Conservation (phyloP, 2,329 filamentous ascomycete species). For the Xylogone sp. region DNA sequence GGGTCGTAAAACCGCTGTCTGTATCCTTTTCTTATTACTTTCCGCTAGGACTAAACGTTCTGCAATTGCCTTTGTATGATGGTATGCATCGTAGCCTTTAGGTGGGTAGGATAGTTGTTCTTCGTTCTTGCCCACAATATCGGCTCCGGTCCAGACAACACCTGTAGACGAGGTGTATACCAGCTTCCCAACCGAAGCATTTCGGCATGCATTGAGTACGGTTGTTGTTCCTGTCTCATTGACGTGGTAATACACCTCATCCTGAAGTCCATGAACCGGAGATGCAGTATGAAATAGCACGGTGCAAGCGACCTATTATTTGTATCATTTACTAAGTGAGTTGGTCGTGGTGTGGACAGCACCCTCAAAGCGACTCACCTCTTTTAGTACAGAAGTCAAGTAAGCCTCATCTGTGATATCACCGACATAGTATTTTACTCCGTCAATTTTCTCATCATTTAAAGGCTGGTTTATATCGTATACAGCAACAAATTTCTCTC, state of each 20-base stretch:
- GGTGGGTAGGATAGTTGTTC: background rate
- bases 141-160: constrained; percentile 59
- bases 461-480: background rate
- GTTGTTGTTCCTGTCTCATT: constrained; percentile 84
- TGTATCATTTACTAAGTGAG: background rate
- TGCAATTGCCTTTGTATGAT: background rate
- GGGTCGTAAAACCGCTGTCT: background rate
- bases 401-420: constrained; percentile 59
- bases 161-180: constrained; percentile 91
- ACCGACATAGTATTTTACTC: constrained; percentile 67
- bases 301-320: background rate
- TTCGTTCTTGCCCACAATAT: background rate
- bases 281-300: constrained; percentile 71
- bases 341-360: background rate
- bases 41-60: background rate
- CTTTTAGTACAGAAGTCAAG: background rate
- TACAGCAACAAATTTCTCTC: background rate
- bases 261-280: constrained; percentile 52
- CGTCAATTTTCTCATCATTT: constrained; percentile 26
- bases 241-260: constrained; percentile 69
- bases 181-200: constrained; percentile 70
- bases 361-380: background rate
- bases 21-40: background rate
- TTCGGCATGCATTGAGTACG: constrained; percentile 69
- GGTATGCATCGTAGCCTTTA: background rate